phyloP scores from a whole-genome alignment of 2,329 filamentous ascomycete genomes.

The Aschersonia sp. region DNA sequence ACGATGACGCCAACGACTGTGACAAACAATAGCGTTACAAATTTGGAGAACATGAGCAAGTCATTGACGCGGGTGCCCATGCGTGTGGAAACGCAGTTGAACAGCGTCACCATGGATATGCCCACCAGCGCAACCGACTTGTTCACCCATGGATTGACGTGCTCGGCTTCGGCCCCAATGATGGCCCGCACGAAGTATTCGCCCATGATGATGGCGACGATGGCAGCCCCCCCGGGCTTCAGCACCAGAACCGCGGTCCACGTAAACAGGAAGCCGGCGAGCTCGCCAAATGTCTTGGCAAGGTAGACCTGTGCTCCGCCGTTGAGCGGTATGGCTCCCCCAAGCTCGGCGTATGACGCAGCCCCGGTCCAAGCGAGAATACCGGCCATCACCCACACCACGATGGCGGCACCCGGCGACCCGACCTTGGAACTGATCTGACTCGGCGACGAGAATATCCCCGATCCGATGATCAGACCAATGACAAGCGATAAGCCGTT shows the following conservation, averaged over 20 bases:
- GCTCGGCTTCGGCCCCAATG: constrained; percentile 73
- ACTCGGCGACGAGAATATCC: constrained; percentile 89
- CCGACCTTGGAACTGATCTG: constrained; percentile 87
- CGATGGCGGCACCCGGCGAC: constrained; percentile 74
- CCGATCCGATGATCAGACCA: constrained; percentile 87
- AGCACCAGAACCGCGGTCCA: constrained; percentile 92
- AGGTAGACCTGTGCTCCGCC: constrained; percentile 90
- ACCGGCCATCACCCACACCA: constrained; percentile 90
- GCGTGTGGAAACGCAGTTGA: constrained; percentile 87
- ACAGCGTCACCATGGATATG: constrained; percentile 59
- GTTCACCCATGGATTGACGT: constrained; percentile 74
- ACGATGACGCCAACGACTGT: constrained; percentile 83
- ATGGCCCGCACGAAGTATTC: constrained; percentile 88
- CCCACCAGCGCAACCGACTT: constrained; percentile 74
- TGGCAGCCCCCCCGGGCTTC: constrained; percentile 85
- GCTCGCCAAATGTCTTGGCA: constrained; percentile 89
- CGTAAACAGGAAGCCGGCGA: constrained; percentile 86
- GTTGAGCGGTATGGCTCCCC: constrained; percentile 89
- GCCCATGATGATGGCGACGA: constrained; percentile 94
- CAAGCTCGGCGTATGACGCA: constrained; percentile 87
- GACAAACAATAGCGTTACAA: constrained; percentile 74
- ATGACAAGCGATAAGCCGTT: constrained; percentile 88
- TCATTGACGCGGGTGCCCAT: constrained; percentile 80
- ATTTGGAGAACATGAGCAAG: constrained; percentile 93
- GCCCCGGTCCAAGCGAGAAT: constrained; percentile 91